These are phyloP conservation scores for Thalassiosira ordinaria DNA, from an alignment of 352 stramenopile genomes.

Conservation along the genomic window DNA sequence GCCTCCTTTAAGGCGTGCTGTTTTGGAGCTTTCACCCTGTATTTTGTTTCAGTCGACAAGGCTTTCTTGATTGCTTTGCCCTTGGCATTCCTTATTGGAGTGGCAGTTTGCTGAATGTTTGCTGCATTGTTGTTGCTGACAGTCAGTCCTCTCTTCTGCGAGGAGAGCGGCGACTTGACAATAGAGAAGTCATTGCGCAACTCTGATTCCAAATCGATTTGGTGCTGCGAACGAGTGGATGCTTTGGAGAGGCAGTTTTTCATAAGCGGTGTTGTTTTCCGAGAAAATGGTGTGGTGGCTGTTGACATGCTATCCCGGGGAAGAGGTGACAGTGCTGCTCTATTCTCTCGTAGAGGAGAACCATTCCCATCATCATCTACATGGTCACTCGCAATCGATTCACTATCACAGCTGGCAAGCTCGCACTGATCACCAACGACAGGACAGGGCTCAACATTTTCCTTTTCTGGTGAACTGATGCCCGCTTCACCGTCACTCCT, in stretches of 20 bases:
- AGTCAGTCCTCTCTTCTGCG: too few species aligned
- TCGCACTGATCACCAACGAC: constrained; percentile 5
- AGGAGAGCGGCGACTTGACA: neutral
- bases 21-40: constrained; percentile 3
- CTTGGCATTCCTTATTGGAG: constrained; percentile 1
- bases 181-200: constrained; percentile 9
- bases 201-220: constrained; percentile 15
- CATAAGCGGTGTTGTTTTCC: constrained; percentile 36
- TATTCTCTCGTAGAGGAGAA: constrained; percentile 12
- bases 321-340: constrained; percentile 3
- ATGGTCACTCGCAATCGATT: neutral
- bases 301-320: constrained; percentile 18
- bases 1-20: neutral
- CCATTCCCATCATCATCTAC: neutral
- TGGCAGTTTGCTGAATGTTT: constrained; percentile 2
- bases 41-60: constrained; percentile 11
- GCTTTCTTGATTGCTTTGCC: constrained; percentile 28
- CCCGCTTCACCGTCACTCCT: too few species aligned
- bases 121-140: neutral
- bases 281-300: constrained; percentile 32
- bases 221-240: constrained; percentile 5
- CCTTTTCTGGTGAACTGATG: neutral
- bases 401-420: too few species aligned
- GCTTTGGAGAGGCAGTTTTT: constrained; percentile 28
- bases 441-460: constrained; percentile 8